Conservation (phyloP, 345 rosid genomes). For the Tarenaya hassleriana region DNA sequence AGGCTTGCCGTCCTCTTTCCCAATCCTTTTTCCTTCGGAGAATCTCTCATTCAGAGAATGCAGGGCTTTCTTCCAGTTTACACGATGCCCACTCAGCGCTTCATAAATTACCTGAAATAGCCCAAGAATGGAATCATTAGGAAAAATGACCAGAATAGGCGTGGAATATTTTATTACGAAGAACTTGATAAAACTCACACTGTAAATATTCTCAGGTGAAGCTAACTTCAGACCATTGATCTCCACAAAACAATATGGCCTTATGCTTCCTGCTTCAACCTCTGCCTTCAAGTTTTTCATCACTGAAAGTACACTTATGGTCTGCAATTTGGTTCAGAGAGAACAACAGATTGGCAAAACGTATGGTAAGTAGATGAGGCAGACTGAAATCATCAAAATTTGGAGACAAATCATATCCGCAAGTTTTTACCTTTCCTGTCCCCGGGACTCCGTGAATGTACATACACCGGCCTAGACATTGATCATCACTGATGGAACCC, state of each 20-base stretch:
- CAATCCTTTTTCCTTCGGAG: conserved; percentile 52
- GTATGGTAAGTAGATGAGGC: not conserved
- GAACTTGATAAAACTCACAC: conserved; percentile 30
- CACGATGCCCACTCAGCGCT: conserved; percentile 85
- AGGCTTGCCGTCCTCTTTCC: conserved; percentile 60
- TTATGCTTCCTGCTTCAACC: conserved; percentile 66
- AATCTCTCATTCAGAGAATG: conserved; percentile 72
- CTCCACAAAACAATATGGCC: conserved; percentile 84
- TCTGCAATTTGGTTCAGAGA: conserved; percentile 36
- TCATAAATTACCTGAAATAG: conserved; percentile 77
- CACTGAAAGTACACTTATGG: conserved; percentile 77
- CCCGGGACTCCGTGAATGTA: conserved; percentile 98
- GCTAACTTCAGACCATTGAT: conserved; percentile 92
- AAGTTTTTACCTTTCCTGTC: conserved; percentile 69
- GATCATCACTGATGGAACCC: conserved; percentile 82
- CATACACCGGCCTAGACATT: conserved; percentile 87
- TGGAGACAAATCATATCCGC: not conserved
- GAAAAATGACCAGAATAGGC: not conserved
- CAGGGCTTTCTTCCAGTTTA: conserved; percentile 88
- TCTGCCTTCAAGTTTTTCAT: conserved; percentile 80
- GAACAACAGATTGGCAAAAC: conserved; percentile 13
- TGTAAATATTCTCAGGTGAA: conserved; percentile 84
- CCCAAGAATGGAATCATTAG: conserved; percentile 6
- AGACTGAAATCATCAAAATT: not conserved
- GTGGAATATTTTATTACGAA: not conserved